Evolutionary conservation across 345 rosid species (phyloP).

Genomic region (Excoecaria agallocha): DNA sequence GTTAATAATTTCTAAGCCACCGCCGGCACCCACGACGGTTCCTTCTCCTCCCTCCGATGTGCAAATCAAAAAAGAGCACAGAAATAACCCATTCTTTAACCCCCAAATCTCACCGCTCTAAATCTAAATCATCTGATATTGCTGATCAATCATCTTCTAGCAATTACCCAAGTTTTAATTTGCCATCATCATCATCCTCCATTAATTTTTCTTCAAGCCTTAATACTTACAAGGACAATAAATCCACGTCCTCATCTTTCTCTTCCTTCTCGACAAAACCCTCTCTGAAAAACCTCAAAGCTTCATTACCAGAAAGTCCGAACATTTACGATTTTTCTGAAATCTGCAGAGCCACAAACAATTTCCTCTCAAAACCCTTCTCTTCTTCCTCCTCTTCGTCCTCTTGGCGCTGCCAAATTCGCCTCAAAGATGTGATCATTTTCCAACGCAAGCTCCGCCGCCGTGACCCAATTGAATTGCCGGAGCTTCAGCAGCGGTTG

Average conservation of each 20-base stretch:
- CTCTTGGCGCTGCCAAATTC: slow-evolving; percentile 39
- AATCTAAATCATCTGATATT: neutral
- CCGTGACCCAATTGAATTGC: slow-evolving; percentile 38
- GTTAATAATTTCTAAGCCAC: neutral
- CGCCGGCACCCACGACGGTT: neutral
- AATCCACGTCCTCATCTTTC: neutral
- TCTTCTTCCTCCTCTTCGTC: slow-evolving; percentile 40
- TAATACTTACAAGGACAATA: neutral
- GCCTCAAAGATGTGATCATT: slow-evolving; percentile 27
- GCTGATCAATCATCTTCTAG: slow-evolving; percentile 1
- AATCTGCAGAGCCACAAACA: slow-evolving; percentile 32
- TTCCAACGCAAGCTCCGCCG: slow-evolving; percentile 32
- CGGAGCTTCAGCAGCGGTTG: slow-evolving; percentile 49
- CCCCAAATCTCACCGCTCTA: slow-evolving; percentile 4
- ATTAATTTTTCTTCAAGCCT: neutral
- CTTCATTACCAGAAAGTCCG: slow-evolving; percentile 34
- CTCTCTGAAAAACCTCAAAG: slow-evolving; percentile 24
- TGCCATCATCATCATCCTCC: slow-evolving; percentile 3
- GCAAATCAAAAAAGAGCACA: slow-evolving; percentile 33
- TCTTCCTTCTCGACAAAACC: slow-evolving; percentile 18
- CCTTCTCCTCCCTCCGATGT: slow-evolving; percentile 14
- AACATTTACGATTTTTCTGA: slow-evolving; percentile 30
- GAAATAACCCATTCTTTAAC: neutral
- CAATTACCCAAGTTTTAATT: slow-evolving; percentile 2
- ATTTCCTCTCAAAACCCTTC: slow-evolving; percentile 29